Base-by-base conservation (phyloP, 2,329 filamentous ascomycete species). In the Colletotrichum godetiae region DNA sequence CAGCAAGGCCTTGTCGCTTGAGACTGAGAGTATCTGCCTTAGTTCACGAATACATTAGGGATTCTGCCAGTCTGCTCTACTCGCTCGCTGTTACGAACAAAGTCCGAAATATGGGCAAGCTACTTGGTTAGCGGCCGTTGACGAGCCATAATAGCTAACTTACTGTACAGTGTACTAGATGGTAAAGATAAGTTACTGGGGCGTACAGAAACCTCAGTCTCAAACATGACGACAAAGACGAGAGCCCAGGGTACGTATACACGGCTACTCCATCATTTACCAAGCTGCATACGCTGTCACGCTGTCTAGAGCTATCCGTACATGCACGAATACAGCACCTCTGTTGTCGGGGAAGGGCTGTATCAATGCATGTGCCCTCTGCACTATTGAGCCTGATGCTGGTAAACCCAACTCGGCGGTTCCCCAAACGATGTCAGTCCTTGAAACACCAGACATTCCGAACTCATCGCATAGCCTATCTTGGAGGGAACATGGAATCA, bases 331-430 rank as follows among this genome's bases (percentile, higher is more conserved):
- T 13, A 29, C 13, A 27, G n/a, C n/a, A 27, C 63, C 10, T 19
- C 15, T n/a, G 60, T 67, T 29, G 49, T 24, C 35, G 33, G 33
- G 12, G 10, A 57, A 67, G 33, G 64, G 69, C 69, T 63, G 35
- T 31, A 42, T 72, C 46, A 13, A 49, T 33, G 42, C 56, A 68
- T 33, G 31, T 33, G 33, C 31, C 15, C 33, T 56, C 13, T n/a
- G 7, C 22, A 10, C 27, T 22, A 33, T 49, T 46, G 37, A 46
- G 12, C 22, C 5, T 19, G 24, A 33, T 15, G 37, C 11, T 15
- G 37, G 37, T 22, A 61, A 29, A 22, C 58, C 24, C n/a, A 42
- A 42, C 46, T 13, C 46, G 31, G 55, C 35, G 57, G 63, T 61
- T 37, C 49, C 57, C 69, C 65, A 53, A 59, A 60, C 35, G 11